Conservation (phyloP, 2,329 filamentous ascomycete genomes). For the Coniochaeta sp. region DNA sequence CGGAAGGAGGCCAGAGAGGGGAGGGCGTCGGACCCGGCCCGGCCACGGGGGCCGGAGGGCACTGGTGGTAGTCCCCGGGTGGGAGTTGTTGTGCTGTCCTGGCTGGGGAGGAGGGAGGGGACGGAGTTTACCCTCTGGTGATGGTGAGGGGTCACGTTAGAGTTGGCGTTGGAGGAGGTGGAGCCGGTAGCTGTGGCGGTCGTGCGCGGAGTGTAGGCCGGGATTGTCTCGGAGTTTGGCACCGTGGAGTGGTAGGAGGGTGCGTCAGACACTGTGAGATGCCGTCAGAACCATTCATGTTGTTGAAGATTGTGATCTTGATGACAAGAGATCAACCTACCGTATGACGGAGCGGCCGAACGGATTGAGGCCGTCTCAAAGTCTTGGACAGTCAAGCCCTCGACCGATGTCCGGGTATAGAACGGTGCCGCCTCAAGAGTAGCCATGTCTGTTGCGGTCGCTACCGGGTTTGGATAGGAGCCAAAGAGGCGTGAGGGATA, state of each 20-base stretch:
- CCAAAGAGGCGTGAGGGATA: background rate
- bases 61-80: conserved; percentile 42
- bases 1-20: conserved; percentile 47
- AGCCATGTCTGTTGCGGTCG: conserved; percentile 9
- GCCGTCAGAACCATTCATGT: background rate
- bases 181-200: conserved; percentile 31
- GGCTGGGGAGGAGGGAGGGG: conserved; percentile 1
- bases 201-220: conserved; percentile 40
- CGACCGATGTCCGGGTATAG: conserved; percentile 8
- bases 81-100: conserved; percentile 6
- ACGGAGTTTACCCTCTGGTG: conserved; percentile 1
- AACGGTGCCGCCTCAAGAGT: background rate
- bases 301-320: background rate
- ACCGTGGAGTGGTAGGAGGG: conserved; percentile 57
- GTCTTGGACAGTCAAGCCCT: conserved; percentile 39
- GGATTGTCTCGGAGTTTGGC: conserved; percentile 36
- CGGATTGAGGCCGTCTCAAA: conserved; percentile 62
- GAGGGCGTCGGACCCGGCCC: conserved; percentile 17
- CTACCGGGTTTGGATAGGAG: background rate
- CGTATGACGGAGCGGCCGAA: conserved; percentile 62
- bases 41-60: conserved; percentile 26
- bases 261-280: conserved; percentile 49
- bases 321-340: conserved; percentile 38
- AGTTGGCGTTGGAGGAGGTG: conserved; percentile 17
- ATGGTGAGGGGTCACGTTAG: background rate